Base-by-base conservation (phyloP, 2,329 filamentous ascomycete genomes). In the Aspergillus fumigatus region DNA sequence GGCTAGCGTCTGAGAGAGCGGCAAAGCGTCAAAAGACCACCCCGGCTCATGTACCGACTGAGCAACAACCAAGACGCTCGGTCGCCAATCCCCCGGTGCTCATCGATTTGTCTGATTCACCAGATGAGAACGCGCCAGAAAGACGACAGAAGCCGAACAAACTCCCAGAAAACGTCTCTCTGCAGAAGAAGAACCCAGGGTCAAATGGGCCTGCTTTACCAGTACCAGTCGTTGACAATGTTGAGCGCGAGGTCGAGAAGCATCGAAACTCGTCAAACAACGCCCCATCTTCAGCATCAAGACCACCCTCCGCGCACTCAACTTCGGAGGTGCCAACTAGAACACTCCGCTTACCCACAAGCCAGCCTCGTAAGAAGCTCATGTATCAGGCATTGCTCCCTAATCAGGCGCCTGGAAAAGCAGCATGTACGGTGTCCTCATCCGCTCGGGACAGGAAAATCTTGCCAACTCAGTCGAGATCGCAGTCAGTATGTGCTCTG, bases 301-400 rank as follows among this genome's bases (percentile, higher is more conserved):
- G 38, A n/a, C 11, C 55, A 14, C 21, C 14, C n/a, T 51, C 49
- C 2, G 19, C 29, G 17, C 49, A 21, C 26, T 19, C 50, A 9
- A 9, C 9, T 7, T 23, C 62, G 38, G 59, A 62, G 3, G 21
- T 52, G 6, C 63, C 63, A 9, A 52, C 59, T 19, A 71, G 67
- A 14, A 64, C 65, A 1, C 65, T 76, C 54, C 69, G 70, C 14
- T 63, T 77, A 23, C 62, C 66, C 1, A 63, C 59, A 17, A 64
- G 66, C 35, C 75, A 73, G 51, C 74, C 75, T 7, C 72, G 76
- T 14, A 73, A 65, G n/a, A 78, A 78, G 55, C 55, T 79, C 29
- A 74, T 78, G 70, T 78, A 77, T 58, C 67, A 66, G 52, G 73
- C 72, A 23, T 59, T 76, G 32, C 58, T 76, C 23, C 70, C 72